Evolutionary conservation across 306 rosid species (phyloP).

Genomic region (Castanea mollissima): DNA sequence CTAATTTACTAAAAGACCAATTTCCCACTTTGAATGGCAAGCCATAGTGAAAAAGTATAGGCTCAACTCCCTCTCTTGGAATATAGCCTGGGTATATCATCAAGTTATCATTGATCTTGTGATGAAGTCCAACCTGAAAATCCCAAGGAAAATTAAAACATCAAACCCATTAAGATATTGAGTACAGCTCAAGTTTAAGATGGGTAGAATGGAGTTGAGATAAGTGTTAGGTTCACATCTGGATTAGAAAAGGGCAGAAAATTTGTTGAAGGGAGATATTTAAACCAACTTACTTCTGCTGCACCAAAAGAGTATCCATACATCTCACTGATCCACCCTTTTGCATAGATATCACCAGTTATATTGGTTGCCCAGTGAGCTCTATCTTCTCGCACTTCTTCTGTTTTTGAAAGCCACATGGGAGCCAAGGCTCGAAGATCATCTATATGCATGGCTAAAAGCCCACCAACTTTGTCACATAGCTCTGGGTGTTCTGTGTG

Average conservation of each 20-base stretch:
- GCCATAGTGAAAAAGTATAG: slow-evolving; percentile 96
- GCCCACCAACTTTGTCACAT: slow-evolving; percentile 99
- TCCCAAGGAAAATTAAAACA: slow-evolving; percentile 21
- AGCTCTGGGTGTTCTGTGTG: slow-evolving; percentile 89
- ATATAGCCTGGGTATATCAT: slow-evolving; percentile 95
- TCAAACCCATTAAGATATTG: slow-evolving; percentile 5
- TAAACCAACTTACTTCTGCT: slow-evolving; percentile 71
- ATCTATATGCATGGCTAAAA: slow-evolving; percentile 86
- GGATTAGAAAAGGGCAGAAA: not conserved
- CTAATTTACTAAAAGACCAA: slow-evolving; percentile 89
- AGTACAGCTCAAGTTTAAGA: slow-evolving; percentile 6
- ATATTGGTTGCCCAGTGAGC: slow-evolving; percentile 91
- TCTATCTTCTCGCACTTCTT: slow-evolving; percentile 90
- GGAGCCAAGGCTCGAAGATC: slow-evolving; percentile 95
- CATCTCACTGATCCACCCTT: slow-evolving; percentile 99
- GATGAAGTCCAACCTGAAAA: slow-evolving; percentile 85
- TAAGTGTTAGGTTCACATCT: not conserved
- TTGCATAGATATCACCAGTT: slow-evolving; percentile 88
- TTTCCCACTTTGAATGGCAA: slow-evolving; percentile 79
- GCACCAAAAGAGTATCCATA: slow-evolving; percentile 98
- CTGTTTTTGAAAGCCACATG: slow-evolving; percentile 95
- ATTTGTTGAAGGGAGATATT: not conserved
- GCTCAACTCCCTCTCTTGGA: slow-evolving; percentile 76
- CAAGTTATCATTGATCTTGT: slow-evolving; percentile 94
- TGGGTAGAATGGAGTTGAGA: not conserved